These are phyloP conservation scores for Mrakia blollopis DNA, from an alignment of 768 basidiomycete genomes.

Conservation along the genomic window DNA sequence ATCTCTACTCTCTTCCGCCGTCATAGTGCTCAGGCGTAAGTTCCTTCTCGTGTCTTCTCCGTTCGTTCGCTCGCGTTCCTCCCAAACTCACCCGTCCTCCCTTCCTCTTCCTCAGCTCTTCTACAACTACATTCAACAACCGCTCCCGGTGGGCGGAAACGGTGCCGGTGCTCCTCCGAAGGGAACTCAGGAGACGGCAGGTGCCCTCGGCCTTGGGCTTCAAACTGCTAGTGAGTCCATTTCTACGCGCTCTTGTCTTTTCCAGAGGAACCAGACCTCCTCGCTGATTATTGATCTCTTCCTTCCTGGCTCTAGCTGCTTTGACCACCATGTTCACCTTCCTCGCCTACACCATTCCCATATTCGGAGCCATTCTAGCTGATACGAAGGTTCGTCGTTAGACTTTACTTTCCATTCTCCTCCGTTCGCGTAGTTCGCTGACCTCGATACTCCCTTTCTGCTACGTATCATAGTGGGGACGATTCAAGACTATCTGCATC, in stretches of 20 bases:
- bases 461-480: constrained; percentile 34
- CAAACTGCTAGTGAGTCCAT: neutral
- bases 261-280: no score
- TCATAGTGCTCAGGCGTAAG: neutral
- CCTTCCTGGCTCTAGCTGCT: neutral
- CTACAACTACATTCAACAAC: constrained; percentile 18
- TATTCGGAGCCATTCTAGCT: constrained; percentile 41
- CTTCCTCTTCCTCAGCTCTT: neutral
- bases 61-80: no score
- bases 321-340: constrained; percentile 36
- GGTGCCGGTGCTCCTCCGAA: constrained; percentile 21
- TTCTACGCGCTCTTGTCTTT: no score
- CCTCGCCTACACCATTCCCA: constrained; percentile 41
- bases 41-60: no score
- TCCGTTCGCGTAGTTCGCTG: no score
- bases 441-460: no score
- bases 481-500: constrained; percentile 26
- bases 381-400: constrained; percentile 37
- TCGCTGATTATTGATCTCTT: no score
- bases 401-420: no score
- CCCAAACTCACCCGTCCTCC: neutral
- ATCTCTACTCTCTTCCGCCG: neutral
- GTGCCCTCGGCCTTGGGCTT: constrained; percentile 12
- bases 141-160: constrained; percentile 22
- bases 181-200: neutral